Conservation (phyloP, 805 yeast genomes). For the Schwanniomyces sp. region DNA sequence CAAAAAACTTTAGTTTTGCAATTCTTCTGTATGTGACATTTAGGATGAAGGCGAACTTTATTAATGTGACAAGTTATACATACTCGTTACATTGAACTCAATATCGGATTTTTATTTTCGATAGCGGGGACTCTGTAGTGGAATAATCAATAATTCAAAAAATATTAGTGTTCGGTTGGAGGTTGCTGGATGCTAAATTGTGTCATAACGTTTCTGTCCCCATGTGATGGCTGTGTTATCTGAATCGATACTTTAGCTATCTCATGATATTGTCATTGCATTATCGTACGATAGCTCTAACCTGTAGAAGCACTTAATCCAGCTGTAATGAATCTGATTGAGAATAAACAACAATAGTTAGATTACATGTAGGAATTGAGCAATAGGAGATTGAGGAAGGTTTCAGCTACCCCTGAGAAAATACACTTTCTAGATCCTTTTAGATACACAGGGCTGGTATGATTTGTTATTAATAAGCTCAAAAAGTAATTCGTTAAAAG, state of each 20-base stretch:
- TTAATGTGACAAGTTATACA: background rate
- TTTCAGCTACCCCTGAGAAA: background rate
- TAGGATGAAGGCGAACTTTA: constrained; percentile 10
- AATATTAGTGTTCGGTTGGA: constrained; percentile 16
- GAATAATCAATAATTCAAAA: constrained; percentile 18
- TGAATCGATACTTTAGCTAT: background rate
- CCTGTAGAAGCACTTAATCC: no score
- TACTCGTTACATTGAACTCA: constrained; percentile 15
- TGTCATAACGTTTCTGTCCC: constrained; percentile 20
- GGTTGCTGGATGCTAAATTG: constrained; percentile 23
- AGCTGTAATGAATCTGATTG: no score
- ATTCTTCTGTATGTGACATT: no score
- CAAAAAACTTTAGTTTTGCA: constrained; percentile 9
- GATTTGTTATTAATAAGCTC: background rate
- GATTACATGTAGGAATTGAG: background rate
- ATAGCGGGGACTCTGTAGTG: constrained; percentile 34
- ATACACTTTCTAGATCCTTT: background rate
- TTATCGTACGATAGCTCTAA: no score
- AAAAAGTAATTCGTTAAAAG: background rate
- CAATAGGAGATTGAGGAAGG: background rate
- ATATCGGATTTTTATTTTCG: constrained; percentile 21
- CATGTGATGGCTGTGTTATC: constrained; percentile 16
- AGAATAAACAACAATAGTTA: no score
- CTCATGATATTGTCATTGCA: background rate
- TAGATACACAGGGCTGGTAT: background rate